phyloP scores from a whole-genome alignment of 2,329 filamentous ascomycete genomes.

The Talaromyces sp. region DNA sequence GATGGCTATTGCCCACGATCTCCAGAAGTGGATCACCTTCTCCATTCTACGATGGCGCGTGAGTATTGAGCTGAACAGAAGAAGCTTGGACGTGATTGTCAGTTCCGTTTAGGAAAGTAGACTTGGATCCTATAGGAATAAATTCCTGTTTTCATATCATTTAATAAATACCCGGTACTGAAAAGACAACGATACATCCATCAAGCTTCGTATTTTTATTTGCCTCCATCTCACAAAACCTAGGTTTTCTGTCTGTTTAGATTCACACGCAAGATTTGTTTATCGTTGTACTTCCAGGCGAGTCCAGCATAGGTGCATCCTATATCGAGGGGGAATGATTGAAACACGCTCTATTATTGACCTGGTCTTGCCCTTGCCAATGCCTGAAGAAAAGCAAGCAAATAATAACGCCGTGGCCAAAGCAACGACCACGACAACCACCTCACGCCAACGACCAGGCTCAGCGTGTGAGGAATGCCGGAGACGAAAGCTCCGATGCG shows the following conservation, averaged over 20 bases:
- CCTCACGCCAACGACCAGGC: constrained; percentile 22
- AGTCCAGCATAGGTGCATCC: neutral
- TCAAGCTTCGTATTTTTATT: neutral
- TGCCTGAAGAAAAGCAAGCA: constrained; percentile 7
- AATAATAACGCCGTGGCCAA: neutral
- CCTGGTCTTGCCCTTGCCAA: constrained; percentile 1
- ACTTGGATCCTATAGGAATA: neutral
- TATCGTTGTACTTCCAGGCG: neutral
- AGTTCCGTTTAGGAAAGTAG: neutral
- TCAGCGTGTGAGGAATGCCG: constrained; percentile 84
- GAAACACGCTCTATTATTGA: constrained; percentile 6
- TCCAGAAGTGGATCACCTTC: neutral
- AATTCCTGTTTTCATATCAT: neutral
- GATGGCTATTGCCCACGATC: neutral
- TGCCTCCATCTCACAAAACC: neutral
- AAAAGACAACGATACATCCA: neutral
- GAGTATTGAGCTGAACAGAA: neutral
- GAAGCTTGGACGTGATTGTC: neutral
- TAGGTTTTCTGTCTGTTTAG: neutral
- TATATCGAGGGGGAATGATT: constrained; percentile 1
- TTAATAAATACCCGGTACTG: neutral
- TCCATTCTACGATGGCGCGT: neutral
- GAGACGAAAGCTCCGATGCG: constrained; percentile 86
- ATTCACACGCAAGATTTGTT: neutral
- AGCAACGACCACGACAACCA: neutral